Percentiles rank a stretch among this genome's conserved stretches.
Evolutionary conservation across 164 flowering plant genomes (phyloP).

Genomic region (Malania oleifera): DNA sequence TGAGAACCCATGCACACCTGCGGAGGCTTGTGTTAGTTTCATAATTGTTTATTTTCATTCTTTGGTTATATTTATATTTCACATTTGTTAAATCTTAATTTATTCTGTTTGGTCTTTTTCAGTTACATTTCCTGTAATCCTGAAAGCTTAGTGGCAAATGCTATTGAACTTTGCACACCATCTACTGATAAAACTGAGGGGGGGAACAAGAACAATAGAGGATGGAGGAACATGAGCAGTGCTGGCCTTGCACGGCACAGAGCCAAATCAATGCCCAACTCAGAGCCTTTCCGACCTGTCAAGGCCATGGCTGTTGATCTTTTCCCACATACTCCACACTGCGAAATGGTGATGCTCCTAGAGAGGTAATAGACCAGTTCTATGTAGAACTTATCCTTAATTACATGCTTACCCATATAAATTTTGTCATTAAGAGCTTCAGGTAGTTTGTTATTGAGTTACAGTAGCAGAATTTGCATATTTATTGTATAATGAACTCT

Average conservation of each 20-base stretch:
- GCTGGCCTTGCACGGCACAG: conserved; percentile 90
- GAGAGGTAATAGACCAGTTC: conserved; percentile 47
- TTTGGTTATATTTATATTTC: conserved; percentile 2
- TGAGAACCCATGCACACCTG: conserved; percentile 71
- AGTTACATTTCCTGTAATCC: conserved; percentile 98
- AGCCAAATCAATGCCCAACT: conserved; percentile 84
- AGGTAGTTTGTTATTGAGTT: neutral
- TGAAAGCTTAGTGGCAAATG: conserved; percentile 86
- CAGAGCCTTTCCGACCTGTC: conserved; percentile 84
- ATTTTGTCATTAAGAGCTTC: neutral
- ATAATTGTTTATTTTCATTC: neutral
- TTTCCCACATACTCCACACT: conserved; percentile 85
- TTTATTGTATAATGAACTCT: neutral
- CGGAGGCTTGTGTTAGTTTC: conserved; percentile 74
- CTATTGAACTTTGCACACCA: conserved; percentile 86
- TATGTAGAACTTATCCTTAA: neutral
- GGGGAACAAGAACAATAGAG: conserved; percentile 53
- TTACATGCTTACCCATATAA: neutral
- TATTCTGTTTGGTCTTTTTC: conserved; percentile 14
- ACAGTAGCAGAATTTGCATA: neutral
- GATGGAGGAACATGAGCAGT: conserved; percentile 86
- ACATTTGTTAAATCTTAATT: conserved; percentile 8
- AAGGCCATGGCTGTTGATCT: conserved; percentile 92
- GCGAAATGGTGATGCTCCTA: conserved; percentile 89
- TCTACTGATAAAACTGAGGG: conserved; percentile 54